A percentile compares a stretch with the other conserved stretches of the same genome.
These are phyloP conservation scores for Schizosaccharomyces octosporus DNA, from an alignment of 805 yeast species.

Conservation along the genomic window DNA sequence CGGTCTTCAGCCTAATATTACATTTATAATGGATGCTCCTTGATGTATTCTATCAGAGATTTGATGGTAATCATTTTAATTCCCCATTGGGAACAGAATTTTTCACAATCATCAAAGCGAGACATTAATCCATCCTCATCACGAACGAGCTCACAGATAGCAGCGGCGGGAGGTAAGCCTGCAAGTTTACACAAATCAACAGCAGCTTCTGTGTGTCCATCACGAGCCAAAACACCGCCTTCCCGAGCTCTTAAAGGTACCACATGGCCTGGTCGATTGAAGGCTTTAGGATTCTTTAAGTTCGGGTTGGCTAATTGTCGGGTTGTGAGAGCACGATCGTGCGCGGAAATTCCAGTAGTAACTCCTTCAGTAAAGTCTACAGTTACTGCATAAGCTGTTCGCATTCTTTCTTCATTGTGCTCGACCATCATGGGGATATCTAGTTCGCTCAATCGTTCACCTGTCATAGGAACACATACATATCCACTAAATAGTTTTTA, in stretches of 20 bases:
- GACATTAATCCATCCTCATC: conserved; percentile 91
- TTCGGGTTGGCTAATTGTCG: conserved; percentile 37
- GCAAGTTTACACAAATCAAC: conserved; percentile 63
- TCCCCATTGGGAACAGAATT: conserved; percentile 35
- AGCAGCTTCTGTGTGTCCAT: conserved; percentile 95
- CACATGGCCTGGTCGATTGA: conserved; percentile 81
- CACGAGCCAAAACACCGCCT: conserved; percentile 55
- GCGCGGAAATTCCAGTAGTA: conserved; percentile 90
- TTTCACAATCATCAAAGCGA: conserved; percentile 64
- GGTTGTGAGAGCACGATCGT: conserved; percentile 74
- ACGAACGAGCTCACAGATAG: conserved; percentile 77
- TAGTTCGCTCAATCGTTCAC: conserved; percentile 51
- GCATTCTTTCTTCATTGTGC: conserved; percentile 55
- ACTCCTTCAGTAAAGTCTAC: conserved; percentile 72
- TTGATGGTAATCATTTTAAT: conserved; percentile 61
- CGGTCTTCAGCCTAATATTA: background rate
- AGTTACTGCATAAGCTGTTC: conserved; percentile 89
- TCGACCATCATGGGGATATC: conserved; percentile 58
- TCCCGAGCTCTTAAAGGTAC: conserved; percentile 78
- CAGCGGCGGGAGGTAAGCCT: conserved; percentile 65
- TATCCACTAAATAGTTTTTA: conserved; percentile 28
- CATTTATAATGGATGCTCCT: background rate
- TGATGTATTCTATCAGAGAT: conserved; percentile 33
- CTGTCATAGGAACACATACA: conserved; percentile 72
- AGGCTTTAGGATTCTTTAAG: conserved; percentile 31